Conservation (phyloP, 2,329 filamentous ascomycete genomes). For the Trichoderma sp. region DNA sequence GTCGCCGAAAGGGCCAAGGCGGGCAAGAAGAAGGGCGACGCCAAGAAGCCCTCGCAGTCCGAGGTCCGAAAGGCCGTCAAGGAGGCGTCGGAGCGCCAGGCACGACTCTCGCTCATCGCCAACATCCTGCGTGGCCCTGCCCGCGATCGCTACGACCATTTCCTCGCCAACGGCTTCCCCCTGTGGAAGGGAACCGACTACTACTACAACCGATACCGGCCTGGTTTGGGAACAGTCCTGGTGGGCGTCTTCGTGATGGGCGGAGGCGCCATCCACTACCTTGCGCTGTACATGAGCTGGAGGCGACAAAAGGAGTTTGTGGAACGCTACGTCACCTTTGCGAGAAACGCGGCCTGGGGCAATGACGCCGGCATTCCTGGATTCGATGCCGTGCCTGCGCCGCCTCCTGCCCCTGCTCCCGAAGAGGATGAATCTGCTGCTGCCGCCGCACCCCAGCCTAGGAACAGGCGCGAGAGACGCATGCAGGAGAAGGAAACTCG, state of each 20-base stretch:
- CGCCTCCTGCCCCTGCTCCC: constrained; percentile 43
- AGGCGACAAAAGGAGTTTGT: constrained; percentile 89
- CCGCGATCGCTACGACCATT: constrained; percentile 90
- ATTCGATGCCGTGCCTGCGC: constrained; percentile 47
- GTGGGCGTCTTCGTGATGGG: constrained; percentile 76
- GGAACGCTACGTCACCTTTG: constrained; percentile 85
- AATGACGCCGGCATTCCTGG: constrained; percentile 72
- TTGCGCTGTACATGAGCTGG: constrained; percentile 80
- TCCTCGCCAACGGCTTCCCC: constrained; percentile 88
- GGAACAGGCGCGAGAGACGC: constrained; percentile 84
- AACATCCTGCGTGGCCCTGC: constrained; percentile 79
- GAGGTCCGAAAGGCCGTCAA: constrained; percentile 79
- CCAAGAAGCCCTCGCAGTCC: constrained; percentile 67
- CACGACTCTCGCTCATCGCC: constrained; percentile 77
- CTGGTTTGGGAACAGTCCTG: constrained; percentile 82
- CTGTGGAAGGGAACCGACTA: constrained; percentile 97
- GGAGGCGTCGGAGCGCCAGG: constrained; percentile 76
- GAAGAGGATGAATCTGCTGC: constrained; percentile 48
- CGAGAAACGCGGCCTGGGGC: constrained; percentile 84
- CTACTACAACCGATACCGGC: constrained; percentile 93
- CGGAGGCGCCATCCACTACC: constrained; percentile 84
- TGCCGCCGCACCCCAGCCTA: constrained; percentile 47
- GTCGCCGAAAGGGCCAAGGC: constrained; percentile 63
- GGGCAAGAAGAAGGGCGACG: constrained; percentile 53
- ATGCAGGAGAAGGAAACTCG: constrained; percentile 82